Conservation (phyloP, 1,284 basidiomycete genomes). For the Volvariella surrecta region DNA sequence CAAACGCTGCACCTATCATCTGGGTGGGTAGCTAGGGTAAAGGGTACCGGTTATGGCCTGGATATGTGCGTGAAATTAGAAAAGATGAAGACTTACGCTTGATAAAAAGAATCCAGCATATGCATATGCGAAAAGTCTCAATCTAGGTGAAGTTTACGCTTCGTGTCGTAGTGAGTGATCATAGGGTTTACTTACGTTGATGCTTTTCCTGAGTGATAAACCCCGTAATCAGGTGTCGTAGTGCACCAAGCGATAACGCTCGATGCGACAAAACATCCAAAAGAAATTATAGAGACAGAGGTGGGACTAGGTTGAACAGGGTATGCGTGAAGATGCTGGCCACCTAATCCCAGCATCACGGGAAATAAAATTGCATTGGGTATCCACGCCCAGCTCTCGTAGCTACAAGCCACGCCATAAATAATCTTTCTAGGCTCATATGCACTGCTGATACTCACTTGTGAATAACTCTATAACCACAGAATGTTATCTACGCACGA, state of each 20-base stretch:
- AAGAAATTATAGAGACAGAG: conserved; percentile 26
- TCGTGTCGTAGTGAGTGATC: conserved; percentile 4
- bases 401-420: too few relatives aligned
- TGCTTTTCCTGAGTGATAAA: conserved; percentile 43
- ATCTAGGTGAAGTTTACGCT: conserved; percentile 18
- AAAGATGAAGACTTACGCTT: conserved; percentile 29
- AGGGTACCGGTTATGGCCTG: conserved; percentile 6
- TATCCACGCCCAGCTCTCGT: conserved; percentile 58
- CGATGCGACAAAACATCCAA: conserved; percentile 34
- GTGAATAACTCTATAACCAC: conserved; percentile 58
- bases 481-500: conserved; percentile 34
- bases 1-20: conserved; percentile 56
- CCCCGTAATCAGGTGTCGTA: conserved; percentile 50
- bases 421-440: neutral
- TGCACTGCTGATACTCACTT: conserved; percentile 18
- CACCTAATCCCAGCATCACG: conserved; percentile 53
- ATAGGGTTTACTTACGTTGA: conserved; percentile 28
- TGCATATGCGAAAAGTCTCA: conserved; percentile 50
- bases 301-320: conserved; percentile 22
- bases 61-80: neutral
- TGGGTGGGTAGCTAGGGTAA: conserved; percentile 42
- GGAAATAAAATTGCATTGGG: conserved; percentile 62
- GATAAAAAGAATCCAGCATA: conserved; percentile 59
- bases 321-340: conserved; percentile 33
- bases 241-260: conserved; percentile 44